Base-by-base conservation (phyloP, 2,329 filamentous ascomycete species). In the Scedosporium apiospermum region DNA sequence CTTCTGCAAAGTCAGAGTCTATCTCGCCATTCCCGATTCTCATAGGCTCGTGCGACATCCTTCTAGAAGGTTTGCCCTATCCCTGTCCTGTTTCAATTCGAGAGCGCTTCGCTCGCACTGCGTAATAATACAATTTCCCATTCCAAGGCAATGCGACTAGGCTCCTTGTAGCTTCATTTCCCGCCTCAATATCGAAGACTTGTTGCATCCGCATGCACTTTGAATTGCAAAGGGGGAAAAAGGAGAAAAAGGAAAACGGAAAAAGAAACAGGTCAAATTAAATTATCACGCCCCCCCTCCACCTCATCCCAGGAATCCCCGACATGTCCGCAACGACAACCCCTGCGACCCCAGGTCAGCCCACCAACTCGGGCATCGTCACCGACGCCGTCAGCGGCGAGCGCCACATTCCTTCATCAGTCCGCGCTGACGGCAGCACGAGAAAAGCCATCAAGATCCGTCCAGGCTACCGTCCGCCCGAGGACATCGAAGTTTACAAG, bases 401-500 rank as follows among this genome's bases (percentile, higher is more conserved):
- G 71, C 90, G 93, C 55, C 88, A 92, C 69, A 98, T 99, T 63
- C 95, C 95, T 27, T 85, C 93, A 53, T 98, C 93, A 0, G 79
- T 86, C 53, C 89, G 96, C 62, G 78, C 95, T 26, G 95, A 99
- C 72, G 95, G 95, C 63, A 91, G 89, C 60, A 90, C 90, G n/a
- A 87, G 95, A 63, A 96, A 90, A 71, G 93, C 96, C 70, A 98
- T 98, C 72, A 91, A 91, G 71, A 91, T 99, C 65, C 87, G 91
- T 34, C 93, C 95, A 0, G 96, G 95, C 62, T 99, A 97, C 76
- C 87, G 88, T 41, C 96, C 95, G 1, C 91, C 93, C 0, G 95
- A 99, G 77, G 95, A 99, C 75, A 88, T 98, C 66, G 92, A 97
- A 72, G 81, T 96, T 57, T 99, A 99, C 83, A 96, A 92, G 78